Evolutionary conservation across 192 early-diverging fungal genomes (phyloP).

Genomic region (Borealophlyctis nickersoniae): DNA sequence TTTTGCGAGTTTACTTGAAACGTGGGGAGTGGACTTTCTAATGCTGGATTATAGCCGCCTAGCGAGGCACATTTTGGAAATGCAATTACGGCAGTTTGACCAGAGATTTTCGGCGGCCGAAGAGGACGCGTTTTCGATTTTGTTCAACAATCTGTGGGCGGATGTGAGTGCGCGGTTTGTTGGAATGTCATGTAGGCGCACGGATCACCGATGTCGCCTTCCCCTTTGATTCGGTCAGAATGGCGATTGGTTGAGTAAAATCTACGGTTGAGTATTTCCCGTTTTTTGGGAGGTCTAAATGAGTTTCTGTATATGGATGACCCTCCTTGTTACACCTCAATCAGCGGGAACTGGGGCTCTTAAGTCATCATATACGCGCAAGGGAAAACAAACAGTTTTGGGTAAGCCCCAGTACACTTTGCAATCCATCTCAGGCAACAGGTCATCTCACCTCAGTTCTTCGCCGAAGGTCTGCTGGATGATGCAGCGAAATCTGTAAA

Average conservation of each 20-base stretch:
- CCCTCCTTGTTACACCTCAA: too few species aligned
- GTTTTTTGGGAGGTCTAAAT: not conserved
- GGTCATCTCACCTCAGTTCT: not conserved
- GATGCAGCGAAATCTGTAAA: conserved; percentile 92
- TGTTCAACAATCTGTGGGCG: conserved; percentile 50
- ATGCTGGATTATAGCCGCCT: conserved; percentile 2
- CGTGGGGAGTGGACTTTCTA: not conserved
- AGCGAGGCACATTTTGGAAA: conserved; percentile 20
- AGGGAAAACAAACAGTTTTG: conserved; percentile 80
- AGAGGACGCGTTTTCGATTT: conserved; percentile 30
- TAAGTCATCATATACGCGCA: conserved; percentile 82
- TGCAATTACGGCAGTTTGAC: conserved; percentile 19
- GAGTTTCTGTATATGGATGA: too few species aligned
- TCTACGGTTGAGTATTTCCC: conserved; percentile 53
- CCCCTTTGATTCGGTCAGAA: too few species aligned
- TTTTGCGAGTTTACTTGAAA: conserved; percentile 3
- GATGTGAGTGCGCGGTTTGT: conserved; percentile 27
- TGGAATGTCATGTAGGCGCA: not conserved
- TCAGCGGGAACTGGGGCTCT: conserved; percentile 92
- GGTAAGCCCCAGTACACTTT: conserved; percentile 38
- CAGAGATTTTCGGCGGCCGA: conserved; percentile 11
- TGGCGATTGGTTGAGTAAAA: conserved; percentile 85
- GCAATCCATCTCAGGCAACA: conserved; percentile 6
- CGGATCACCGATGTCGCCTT: conserved; percentile 7
- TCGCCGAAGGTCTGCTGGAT: conserved; percentile 66